Conservation (phyloP, 2,329 filamentous ascomycete genomes). For the Fusarium sp. region DNA sequence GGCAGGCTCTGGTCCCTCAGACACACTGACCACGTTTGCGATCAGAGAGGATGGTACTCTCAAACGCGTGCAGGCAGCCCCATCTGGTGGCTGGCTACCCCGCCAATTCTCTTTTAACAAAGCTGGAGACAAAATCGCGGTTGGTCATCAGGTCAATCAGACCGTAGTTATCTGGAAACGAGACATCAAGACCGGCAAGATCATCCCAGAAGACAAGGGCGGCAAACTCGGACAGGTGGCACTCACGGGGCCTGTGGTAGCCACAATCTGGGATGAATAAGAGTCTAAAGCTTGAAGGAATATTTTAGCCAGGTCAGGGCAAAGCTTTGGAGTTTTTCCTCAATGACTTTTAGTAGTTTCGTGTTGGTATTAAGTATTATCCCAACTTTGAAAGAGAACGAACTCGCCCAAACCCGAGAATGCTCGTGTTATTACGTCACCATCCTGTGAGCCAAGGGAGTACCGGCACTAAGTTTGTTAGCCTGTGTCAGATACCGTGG, state of each 20-base stretch:
- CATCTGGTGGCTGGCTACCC: conserved; percentile 42
- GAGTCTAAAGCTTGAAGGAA: too few relatives aligned
- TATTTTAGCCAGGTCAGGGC: too few relatives aligned
- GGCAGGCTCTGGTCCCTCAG: conserved; percentile 32
- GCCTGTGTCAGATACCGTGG: background rate
- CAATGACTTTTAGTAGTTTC: too few relatives aligned
- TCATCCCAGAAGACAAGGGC: conserved; percentile 38
- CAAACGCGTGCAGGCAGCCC: conserved; percentile 38
- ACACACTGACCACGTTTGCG: conserved; percentile 43
- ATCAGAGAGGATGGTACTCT: conserved; percentile 42
- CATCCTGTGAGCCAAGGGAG: background rate
- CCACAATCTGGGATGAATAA: conserved; percentile 46
- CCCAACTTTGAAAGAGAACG: too few relatives aligned
- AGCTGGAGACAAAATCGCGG: conserved; percentile 45
- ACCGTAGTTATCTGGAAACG: conserved; percentile 48
- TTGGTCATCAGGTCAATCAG: conserved; percentile 45
- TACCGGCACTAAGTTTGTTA: background rate
- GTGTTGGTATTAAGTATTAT: too few relatives aligned
- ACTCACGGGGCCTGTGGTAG: conserved; percentile 34
- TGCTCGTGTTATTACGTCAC: background rate
- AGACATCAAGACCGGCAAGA: conserved; percentile 42
- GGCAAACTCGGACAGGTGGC: conserved; percentile 44
- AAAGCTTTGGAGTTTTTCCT: too few relatives aligned
- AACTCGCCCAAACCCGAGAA: background rate
- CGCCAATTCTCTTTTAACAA: conserved; percentile 49